Conservation (phyloP, 2,329 filamentous ascomycete species). For the Curvularia verruculosa region DNA sequence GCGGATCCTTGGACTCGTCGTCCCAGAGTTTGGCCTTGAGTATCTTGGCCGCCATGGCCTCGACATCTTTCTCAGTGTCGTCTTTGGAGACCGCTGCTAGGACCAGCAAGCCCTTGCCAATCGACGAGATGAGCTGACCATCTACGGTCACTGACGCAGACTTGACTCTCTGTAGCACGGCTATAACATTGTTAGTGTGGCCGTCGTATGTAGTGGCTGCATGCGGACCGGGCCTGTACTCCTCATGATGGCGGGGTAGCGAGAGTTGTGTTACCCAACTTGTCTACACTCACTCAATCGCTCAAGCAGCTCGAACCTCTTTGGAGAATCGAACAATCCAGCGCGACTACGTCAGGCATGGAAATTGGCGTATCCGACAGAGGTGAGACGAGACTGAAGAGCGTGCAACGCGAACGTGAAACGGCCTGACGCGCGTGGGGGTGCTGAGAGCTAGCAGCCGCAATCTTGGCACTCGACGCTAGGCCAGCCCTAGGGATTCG, state of each 20-base stretch:
- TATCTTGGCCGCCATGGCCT: conserved; percentile 82
- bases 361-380: conserved; percentile 6
- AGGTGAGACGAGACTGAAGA: conserved; percentile 13
- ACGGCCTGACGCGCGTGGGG: conserved; percentile 24
- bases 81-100: conserved; percentile 90
- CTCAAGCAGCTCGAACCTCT: conserved; percentile 2
- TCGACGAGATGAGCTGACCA: conserved; percentile 84
- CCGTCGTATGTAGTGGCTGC: conserved; percentile 1
- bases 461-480: conserved; percentile 31
- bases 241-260: conserved; percentile 30
- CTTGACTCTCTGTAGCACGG: conserved; percentile 89
- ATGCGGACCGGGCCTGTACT: conserved; percentile 22
- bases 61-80: conserved; percentile 87
- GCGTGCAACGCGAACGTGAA: conserved; percentile 17
- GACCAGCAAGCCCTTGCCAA: conserved; percentile 87
- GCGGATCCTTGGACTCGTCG: conserved; percentile 68
- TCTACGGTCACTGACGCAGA: conserved; percentile 97
- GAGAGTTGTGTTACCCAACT: background rate
- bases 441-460: conserved; percentile 13
- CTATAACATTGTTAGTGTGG: conserved; percentile 56
- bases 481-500: conserved; percentile 29
- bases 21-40: conserved; percentile 93
- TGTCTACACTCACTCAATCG: background rate
- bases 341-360: conserved; percentile 16
- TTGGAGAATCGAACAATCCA: background rate